phyloP scores from a whole-genome alignment of 2,329 filamentous ascomycete genomes.

The Fusarium albosuccineum region DNA sequence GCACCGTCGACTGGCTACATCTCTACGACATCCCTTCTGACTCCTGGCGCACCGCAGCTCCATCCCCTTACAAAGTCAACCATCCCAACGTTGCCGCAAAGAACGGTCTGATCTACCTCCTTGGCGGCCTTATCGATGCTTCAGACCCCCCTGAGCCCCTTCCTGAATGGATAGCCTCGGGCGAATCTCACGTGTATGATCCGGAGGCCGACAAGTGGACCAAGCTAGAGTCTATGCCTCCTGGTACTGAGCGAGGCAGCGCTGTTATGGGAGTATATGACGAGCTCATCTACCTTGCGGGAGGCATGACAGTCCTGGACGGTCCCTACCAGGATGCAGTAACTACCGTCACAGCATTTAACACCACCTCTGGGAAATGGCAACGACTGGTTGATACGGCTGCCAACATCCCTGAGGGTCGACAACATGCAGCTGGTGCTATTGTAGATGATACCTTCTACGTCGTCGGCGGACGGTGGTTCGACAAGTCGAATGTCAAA shows the following conservation, averaged over 20 bases:
- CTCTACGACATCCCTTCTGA: not conserved
- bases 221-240: not conserved
- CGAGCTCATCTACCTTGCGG: not conserved
- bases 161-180: not conserved
- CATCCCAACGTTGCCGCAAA: not conserved
- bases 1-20: not conserved
- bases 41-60: not conserved
- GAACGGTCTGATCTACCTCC: not conserved
- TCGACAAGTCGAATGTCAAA: not conserved
- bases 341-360: not conserved
- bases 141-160: not conserved
- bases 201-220: not conserved
- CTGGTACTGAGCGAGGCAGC: not conserved
- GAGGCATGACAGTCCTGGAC: not conserved
- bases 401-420: not conserved
- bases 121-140: not conserved
- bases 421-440: not conserved
- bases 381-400: not conserved
- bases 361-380: not conserved
- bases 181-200: not conserved
- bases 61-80: not conserved
- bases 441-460: not conserved
- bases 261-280: not conserved
- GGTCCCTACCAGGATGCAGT: not conserved
- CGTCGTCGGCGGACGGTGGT: not conserved